These are phyloP conservation scores for Exophiala sideris DNA, from an alignment of 2,329 filamentous ascomycete genomes.

Conservation along the genomic window DNA sequence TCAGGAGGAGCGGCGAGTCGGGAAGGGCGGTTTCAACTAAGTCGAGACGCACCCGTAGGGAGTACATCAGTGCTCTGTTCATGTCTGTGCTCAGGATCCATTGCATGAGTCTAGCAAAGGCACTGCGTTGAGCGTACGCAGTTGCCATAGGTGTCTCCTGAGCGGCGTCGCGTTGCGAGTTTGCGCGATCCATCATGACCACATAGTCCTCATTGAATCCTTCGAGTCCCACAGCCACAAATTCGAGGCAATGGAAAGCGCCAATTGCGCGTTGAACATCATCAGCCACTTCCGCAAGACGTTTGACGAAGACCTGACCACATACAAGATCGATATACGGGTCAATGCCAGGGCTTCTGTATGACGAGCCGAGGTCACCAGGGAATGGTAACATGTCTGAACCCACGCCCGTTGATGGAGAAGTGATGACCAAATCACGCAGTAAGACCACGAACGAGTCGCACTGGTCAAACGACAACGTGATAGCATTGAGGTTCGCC, in stretches of 20 bases:
- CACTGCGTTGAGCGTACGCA: constrained; percentile 80
- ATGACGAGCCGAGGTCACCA: constrained; percentile 73
- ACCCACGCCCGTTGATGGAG: constrained; percentile 36
- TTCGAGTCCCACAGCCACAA: constrained; percentile 72
- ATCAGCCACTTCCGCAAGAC: constrained; percentile 63
- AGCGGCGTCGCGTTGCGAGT: constrained; percentile 4
- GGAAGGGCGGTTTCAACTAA: constrained; percentile 69
- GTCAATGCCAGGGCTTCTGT: constrained; percentile 81
- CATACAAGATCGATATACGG: constrained; percentile 89
- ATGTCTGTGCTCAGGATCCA: constrained; percentile 96
- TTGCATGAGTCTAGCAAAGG: constrained; percentile 92
- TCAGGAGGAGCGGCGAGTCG: constrained; percentile 76
- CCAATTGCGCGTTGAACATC: constrained; percentile 68
- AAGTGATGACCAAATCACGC: constrained; percentile 66
- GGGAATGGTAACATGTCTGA: constrained; percentile 79
- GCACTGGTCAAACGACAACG: constrained; percentile 77
- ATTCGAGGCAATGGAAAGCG: constrained; percentile 76
- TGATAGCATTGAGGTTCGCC: constrained; percentile 69
- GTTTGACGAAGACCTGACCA: constrained; percentile 70
- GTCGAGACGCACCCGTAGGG: constrained; percentile 70
- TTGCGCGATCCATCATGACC: constrained; percentile 20
- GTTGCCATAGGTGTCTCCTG: constrained; percentile 38
- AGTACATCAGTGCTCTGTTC: constrained; percentile 71
- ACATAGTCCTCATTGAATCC: constrained; percentile 95
- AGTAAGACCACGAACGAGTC: constrained; percentile 79